Evolutionary conservation across 164 flowering plant species (phyloP), one percentile per base, ranked within the genome.

Genomic region (Cinnamomum micranthum): DNA sequence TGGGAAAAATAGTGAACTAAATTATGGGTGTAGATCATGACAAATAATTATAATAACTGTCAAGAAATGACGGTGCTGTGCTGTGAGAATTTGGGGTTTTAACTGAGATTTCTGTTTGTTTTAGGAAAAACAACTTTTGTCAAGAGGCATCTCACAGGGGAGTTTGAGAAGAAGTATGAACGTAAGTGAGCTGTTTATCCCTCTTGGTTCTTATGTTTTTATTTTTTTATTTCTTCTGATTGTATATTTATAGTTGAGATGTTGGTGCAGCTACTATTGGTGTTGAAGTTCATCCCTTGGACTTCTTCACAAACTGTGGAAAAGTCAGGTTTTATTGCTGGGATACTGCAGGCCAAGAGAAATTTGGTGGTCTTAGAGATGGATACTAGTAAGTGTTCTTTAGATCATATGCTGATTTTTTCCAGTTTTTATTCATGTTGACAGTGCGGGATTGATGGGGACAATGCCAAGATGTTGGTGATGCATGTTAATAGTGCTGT

Each of bases 321-420:
- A 76, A 76, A 24, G 52, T 76, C 71, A 76, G 78, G 51, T 76
- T 76, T 55, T 76, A 71, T 33, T 76, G 78, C 35, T 76, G 78
- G 78, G 78, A 76, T 52, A 76, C 78, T 65, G 74, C 78, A 27
- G 78, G 78, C 6, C 78, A 76, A 50, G 78, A 76, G 74, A 71
- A 71, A 19, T 76, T 76, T 71, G 78, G 78, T 71, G 78, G 78
- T 19, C 78, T 76, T 28, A 50, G 78, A 76, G 78, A 76, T 65
- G 78, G 78, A 71, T 76, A 76, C 70, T 73, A 60, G 75, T 73
- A 73, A 77, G 78, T 72, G 28, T 15, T 35, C 15, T 28, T 67
- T 33, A 19, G 50, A 31, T 31, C 28, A 25, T 31, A 28, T 67
- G 47, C 4, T 67, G 4, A 67, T 22, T 55, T 55, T 20, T 15